phyloP scores from a whole-genome alignment of 1,284 basidiomycete genomes.

The Microstroma glucosiphilum region DNA sequence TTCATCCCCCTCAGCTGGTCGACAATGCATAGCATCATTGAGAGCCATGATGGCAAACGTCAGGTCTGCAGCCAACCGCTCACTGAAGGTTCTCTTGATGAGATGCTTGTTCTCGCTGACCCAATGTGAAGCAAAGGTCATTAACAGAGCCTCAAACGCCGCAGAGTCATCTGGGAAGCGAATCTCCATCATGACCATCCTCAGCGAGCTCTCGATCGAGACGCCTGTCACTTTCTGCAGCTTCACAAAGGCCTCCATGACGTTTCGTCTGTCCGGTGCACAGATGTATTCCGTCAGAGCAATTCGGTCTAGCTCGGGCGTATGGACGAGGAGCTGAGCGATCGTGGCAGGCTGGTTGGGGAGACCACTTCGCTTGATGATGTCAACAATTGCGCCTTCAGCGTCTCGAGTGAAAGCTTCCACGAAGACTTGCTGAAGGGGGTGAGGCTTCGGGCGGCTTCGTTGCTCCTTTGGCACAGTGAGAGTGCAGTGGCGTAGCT shows the following conservation, averaged over 20 bases:
- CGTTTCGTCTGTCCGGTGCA: slow-evolving; percentile 61
- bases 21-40: slow-evolving; percentile 56
- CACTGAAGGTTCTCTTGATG: slow-evolving; percentile 31
- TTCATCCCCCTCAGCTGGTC: not conserved
- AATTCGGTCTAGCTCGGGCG: slow-evolving; percentile 74
- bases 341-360: slow-evolving; percentile 55
- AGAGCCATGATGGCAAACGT: slow-evolving; percentile 79
- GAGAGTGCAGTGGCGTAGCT: slow-evolving; percentile 27
- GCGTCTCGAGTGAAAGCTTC: slow-evolving; percentile 60
- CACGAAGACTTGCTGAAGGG: slow-evolving; percentile 58
- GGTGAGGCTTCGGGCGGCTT: slow-evolving; percentile 21
- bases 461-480: slow-evolving; percentile 24
- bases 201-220: slow-evolving; percentile 78
- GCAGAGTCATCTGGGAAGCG: slow-evolving; percentile 67
- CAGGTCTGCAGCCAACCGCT: slow-evolving; percentile 56
- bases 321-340: slow-evolving; percentile 76
- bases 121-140: slow-evolving; percentile 77
- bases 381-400: slow-evolving; percentile 56
- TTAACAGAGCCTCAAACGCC: slow-evolving; percentile 62
- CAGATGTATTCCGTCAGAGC: slow-evolving; percentile 74
- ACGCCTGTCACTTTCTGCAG: slow-evolving; percentile 76
- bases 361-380: slow-evolving; percentile 31
- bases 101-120: slow-evolving; percentile 67
- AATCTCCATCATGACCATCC: slow-evolving; percentile 70
- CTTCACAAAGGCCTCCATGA: slow-evolving; percentile 76